Evolutionary conservation across 1,139 yeast species (phyloP), one percentile per base, ranked within the genome.

Genomic region (Geotrichum histeridarum): DNA sequence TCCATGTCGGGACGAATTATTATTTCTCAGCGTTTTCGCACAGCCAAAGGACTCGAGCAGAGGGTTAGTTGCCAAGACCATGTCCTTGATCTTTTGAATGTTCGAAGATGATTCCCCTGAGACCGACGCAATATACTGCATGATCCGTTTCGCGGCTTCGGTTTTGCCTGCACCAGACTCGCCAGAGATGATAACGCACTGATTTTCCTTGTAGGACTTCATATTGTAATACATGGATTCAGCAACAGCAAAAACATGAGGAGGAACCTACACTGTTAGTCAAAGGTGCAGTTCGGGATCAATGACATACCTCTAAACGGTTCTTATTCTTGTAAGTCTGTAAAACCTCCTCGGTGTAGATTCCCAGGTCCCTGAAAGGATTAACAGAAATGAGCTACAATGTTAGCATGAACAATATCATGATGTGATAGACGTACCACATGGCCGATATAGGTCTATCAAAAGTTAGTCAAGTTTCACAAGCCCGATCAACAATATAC

Each of bases 81-180:
- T 93, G 67, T 93, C 97, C 69, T 91, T 93, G 70, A 93, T 91
- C 64, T 83, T 83, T 60, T 87, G 82, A 66, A 93, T 93, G 18
- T 77, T 76, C 27, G 85, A 77, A 14, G 83, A 76, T 2, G 78
- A 71, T 30, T 77, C 70, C 18, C 83, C 84, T 2, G 87, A 80
- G 6, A 90, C 96, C 43, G 93, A 84, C 46, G 99, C 96, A 64
- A 94, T 87, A 69, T 94, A 94, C 70, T 94, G 98, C 99, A 94
- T 94, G 72, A 93, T 93, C 67, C 95, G 84, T 73, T 93, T 93
- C 42, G 99, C 99, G 17, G 99, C 98, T 72, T 93, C 99, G 7
- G 99, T 93, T 70, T 93, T 93, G 51, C 99, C 99, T 2, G 99
- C 99, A 59, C 99, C 99, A 0, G 97, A 89, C 70, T 94, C 99